A percentile compares a stretch with the other conserved stretches of the same genome.
These are phyloP conservation scores for Naganishia onofrii DNA, from an alignment of 768 basidiomycete species.

Conservation along the genomic window DNA sequence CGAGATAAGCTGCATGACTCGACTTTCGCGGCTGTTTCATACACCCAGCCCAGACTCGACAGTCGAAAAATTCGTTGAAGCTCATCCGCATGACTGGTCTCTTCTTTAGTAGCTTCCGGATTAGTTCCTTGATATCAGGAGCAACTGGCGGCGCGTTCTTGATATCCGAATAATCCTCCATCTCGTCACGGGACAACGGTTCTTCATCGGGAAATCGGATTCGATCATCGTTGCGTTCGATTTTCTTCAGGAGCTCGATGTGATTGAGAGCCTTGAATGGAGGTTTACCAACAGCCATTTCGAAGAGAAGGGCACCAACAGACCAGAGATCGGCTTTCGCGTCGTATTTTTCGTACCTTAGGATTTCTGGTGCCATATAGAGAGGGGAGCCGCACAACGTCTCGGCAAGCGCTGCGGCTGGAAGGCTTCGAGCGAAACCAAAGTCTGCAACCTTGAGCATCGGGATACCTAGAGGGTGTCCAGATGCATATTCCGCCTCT, in stretches of 20 bases:
- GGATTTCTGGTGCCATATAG: conserved; percentile 98
- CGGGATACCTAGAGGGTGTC: conserved; percentile 88
- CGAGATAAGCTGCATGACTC: conserved; percentile 12
- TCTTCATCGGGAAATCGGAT: conserved; percentile 94
- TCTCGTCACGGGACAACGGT: conserved; percentile 55
- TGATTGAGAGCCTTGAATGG: conserved; percentile 96
- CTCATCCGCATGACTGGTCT: conserved; percentile 77
- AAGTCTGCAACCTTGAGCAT: conserved; percentile 97
- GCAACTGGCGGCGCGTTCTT: conserved; percentile 59
- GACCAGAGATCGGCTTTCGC: conserved; percentile 98
- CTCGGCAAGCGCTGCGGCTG: conserved; percentile 91
- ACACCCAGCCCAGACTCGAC: conserved; percentile 57
- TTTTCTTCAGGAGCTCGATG: conserved; percentile 88
- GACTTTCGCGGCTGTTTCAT: conserved; percentile 15
- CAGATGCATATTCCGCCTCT: conserved; percentile 72
- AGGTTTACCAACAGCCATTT: conserved; percentile 88
- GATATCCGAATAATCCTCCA: conserved; percentile 22
- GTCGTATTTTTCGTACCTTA: conserved; percentile 95
- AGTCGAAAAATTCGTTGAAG: conserved; percentile 89
- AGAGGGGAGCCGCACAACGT: conserved; percentile 97
- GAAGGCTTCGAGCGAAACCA: conserved; percentile 89
- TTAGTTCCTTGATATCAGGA: conserved; percentile 79
- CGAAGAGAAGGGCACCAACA: conserved; percentile 92
- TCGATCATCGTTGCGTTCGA: conserved; percentile 76
- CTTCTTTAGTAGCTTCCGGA: conserved; percentile 76